Evolutionary conservation across 495 filamentous ascomycete genomes (phyloP).

Genomic region (Beverwykella pulmonaria): DNA sequence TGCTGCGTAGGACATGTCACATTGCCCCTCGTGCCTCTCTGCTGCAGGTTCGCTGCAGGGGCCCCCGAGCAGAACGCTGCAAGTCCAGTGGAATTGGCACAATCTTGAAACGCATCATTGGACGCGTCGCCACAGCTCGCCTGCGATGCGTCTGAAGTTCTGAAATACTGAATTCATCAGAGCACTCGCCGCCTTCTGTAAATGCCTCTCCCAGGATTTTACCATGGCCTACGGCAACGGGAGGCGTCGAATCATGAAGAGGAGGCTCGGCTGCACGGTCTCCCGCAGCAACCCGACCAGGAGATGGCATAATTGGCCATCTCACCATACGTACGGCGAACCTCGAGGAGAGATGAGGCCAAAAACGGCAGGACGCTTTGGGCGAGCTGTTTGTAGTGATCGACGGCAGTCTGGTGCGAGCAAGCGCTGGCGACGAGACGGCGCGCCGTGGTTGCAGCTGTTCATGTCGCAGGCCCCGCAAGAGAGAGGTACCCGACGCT

Average conservation of each 20-base stretch:
- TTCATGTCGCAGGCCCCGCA: no score
- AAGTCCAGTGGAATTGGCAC: slow-evolving; percentile 14
- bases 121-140: background rate
- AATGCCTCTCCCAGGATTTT: background rate
- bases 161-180: background rate
- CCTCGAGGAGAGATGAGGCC: slow-evolving; percentile 14
- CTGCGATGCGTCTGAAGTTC: background rate
- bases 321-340: background rate
- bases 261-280: background rate
- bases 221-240: background rate
- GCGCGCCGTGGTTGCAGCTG: background rate
- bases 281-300: slow-evolving; percentile 5
- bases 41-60: slow-evolving; percentile 23
- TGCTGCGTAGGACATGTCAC: background rate
- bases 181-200: background rate
- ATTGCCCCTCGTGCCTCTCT: background rate
- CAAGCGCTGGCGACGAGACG: background rate
- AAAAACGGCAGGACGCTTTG: slow-evolving; percentile 16
- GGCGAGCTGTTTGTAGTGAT: slow-evolving; percentile 22
- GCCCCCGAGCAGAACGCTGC: slow-evolving; percentile 4
- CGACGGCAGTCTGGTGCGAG: slow-evolving; percentile 4
- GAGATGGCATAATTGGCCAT: slow-evolving; percentile 21
- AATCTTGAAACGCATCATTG: slow-evolving; percentile 30
- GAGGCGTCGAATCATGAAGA: background rate
- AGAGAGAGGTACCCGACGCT: no score